Conservation (phyloP, 2,329 filamentous ascomycete genomes). For the Xylariaceae sp. region DNA sequence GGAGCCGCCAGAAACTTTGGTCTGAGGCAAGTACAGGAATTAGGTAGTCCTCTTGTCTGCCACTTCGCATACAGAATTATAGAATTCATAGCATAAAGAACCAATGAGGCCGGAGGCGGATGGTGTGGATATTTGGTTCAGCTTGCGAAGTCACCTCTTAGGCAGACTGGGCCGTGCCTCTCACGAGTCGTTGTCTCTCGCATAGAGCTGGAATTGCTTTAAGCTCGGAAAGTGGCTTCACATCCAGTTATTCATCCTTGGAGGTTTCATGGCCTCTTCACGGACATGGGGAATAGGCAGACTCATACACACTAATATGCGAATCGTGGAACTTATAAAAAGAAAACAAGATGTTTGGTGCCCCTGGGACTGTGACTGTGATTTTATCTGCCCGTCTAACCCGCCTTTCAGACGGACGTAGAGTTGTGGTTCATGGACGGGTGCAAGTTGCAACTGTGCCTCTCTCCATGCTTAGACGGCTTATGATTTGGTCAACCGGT, state of each 20-base stretch:
- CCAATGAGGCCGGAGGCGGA: conserved; percentile 2
- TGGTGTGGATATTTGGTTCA: not conserved
- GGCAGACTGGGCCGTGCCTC: not conserved
- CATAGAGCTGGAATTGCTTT: not conserved
- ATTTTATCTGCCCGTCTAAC: too few relatives aligned
- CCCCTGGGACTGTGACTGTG: too few relatives aligned
- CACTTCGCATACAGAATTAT: conserved; percentile 24
- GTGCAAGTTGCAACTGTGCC: too few relatives aligned
- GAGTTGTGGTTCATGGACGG: too few relatives aligned
- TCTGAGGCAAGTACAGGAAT: conserved; percentile 40
- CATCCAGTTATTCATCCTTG: not conserved
- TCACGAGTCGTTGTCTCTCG: not conserved
- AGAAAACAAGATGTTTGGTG: too few relatives aligned
- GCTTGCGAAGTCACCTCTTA: conserved; percentile 3
- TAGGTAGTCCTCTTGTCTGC: conserved; percentile 45
- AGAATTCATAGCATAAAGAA: conserved; percentile 14
- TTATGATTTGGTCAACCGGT: too few relatives aligned
- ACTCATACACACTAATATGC: too few relatives aligned
- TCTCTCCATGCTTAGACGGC: too few relatives aligned
- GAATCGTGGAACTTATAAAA: too few relatives aligned
- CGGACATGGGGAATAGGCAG: not conserved
- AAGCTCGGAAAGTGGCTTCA: too few relatives aligned
- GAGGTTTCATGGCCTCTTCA: not conserved
- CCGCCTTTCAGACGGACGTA: too few relatives aligned
- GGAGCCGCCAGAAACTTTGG: conserved; percentile 26